phyloP scores from a whole-genome alignment of 192 early-diverging fungal species.

The Spinellus fusiger region DNA sequence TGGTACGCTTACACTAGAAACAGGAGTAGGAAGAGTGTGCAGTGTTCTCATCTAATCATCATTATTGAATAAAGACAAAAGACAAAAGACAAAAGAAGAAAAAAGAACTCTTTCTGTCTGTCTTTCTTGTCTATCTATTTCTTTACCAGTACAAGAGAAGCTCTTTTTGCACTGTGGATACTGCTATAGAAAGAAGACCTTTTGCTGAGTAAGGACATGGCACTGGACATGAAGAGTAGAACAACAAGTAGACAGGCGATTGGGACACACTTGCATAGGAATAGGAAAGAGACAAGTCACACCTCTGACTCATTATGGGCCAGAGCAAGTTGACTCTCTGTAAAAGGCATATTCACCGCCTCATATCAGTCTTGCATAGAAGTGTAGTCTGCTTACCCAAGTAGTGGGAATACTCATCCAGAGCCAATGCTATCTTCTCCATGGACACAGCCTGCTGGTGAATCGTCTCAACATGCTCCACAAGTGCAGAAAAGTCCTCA shows the following conservation, averaged over 20 bases:
- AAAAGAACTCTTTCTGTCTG: too few species aligned
- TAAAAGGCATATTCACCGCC: too few species aligned
- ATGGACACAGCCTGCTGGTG: constrained; percentile 19
- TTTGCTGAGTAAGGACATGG: too few species aligned
- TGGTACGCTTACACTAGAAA: not conserved
- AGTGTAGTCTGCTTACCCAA: constrained; percentile 26
- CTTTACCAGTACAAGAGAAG: constrained; percentile 5
- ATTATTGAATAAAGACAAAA: not conserved
- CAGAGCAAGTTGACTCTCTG: too few species aligned
- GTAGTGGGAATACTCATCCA: constrained; percentile 30
- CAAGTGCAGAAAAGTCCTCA: constrained; percentile 25
- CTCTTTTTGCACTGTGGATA: not conserved
- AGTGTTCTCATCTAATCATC: not conserved
- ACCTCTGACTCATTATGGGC: too few species aligned
- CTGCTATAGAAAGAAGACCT: too few species aligned
- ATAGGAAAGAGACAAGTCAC: too few species aligned
- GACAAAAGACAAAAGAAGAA: not conserved
- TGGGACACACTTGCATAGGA: too few species aligned
- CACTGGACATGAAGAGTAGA: too few species aligned
- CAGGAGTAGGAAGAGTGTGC: not conserved
- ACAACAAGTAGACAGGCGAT: too few species aligned
- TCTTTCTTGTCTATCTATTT: not conserved
- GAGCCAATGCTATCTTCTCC: constrained; percentile 25
- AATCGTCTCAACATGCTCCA: constrained; percentile 29
- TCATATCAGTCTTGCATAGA: too few species aligned